Conservation (phyloP, 345 rosid genomes). For the Ceriops zippeliana region DNA sequence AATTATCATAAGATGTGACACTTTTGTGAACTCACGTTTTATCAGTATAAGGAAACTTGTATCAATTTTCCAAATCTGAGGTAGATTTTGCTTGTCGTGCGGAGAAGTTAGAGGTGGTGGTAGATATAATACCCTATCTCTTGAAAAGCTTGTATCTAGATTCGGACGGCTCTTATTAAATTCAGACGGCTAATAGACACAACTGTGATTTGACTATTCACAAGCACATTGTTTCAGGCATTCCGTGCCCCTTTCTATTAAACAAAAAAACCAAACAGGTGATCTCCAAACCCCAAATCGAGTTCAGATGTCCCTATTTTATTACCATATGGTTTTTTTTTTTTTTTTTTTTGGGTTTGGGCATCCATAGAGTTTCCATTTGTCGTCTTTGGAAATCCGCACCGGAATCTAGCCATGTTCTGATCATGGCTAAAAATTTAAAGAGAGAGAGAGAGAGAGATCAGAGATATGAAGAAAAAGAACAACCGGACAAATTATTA, state of each 20-base stretch:
- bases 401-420: too few relatives aligned
- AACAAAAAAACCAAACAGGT: slow-evolving; percentile 27
- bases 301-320: slow-evolving; percentile 3
- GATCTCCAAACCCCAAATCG: slow-evolving; percentile 12
- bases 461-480: too few relatives aligned
- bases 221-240: slow-evolving; percentile 17
- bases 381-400: background rate
- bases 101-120: slow-evolving; percentile 12
- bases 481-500: too few relatives aligned
- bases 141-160: slow-evolving; percentile 31
- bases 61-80: background rate
- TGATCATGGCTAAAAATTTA: too few relatives aligned
- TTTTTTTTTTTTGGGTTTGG: background rate
- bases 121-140: slow-evolving; percentile 22
- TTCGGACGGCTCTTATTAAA: slow-evolving; percentile 36
- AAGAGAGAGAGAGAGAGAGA: too few relatives aligned
- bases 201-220: slow-evolving; percentile 23
- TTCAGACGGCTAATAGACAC: slow-evolving; percentile 40
- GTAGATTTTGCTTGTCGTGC: slow-evolving; percentile 1
- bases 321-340: background rate
- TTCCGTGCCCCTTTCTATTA: slow-evolving; percentile 13
- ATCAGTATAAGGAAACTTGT: too few relatives aligned
- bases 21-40: too few relatives aligned
- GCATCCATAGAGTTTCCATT: background rate
- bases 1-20: too few relatives aligned